Evolutionary conservation across 2,329 filamentous ascomycete genomes (phyloP), one percentile per base, ranked within the genome.

Genomic region (Daldinia eschscholtzii): DNA sequence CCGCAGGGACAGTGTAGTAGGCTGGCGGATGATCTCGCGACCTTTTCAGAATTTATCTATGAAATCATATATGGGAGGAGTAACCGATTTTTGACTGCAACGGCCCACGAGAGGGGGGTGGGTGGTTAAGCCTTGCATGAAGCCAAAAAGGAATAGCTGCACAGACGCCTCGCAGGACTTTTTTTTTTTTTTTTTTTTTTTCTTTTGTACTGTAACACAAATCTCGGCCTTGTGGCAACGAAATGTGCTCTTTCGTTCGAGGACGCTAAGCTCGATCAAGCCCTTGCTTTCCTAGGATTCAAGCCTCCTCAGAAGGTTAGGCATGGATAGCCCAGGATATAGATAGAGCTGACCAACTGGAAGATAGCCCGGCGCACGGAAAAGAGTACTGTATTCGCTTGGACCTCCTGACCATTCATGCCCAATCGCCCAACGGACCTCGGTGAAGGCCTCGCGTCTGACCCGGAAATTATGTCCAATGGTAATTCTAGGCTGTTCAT

Each of bases 341-440:
- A 73, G 70, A 70, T 76, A 77, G 65, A 72, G 70, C 78, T 79
- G 79, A 76, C 82, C 82, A 84, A 82, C 82, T 80, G 81, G 81
- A 84, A 81, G 76, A 68, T 73, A 80, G 77, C 76, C 81, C 77
- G 81, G 75, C 67, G 72, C 70, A 75, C 77, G 73, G 77, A 78
- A 77, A 73, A 73, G 74, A 75, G 56, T 65, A 72, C 68, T 73
- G 64, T 73, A 65, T 73, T 80, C 78, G 80, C 81, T 81, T 80
- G 79, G 78, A 77, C 80, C 78, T 75, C 78, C 72, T 77, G 68
- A 74, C 74, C 72, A 76, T 80, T 81, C 80, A 77, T 81, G 81
- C 77, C 83, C 82, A 81, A 81, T 77, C 71, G 75, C 75, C 73
- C 67, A 73, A 73, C 80, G 74, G 67, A 70, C 64, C 67, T 71